Conservation (phyloP, 805 yeast species). For the Ogataea naganishii region DNA sequence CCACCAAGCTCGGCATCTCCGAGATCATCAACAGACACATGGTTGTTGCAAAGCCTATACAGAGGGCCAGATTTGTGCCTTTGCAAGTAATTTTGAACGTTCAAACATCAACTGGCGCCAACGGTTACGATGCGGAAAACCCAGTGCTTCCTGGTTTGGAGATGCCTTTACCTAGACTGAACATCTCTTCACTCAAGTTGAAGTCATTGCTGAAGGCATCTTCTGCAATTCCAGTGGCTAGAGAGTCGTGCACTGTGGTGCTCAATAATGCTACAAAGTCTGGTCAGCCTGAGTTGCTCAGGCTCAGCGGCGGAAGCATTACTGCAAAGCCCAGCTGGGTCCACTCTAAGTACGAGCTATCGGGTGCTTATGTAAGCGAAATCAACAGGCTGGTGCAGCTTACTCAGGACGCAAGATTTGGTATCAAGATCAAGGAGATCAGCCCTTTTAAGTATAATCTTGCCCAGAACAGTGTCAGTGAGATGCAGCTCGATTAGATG, state of each 20-base stretch:
- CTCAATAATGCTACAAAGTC: conserved; percentile 31
- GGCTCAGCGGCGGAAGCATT: conserved; percentile 74
- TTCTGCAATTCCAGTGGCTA: conserved; percentile 51
- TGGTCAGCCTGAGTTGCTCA: conserved; percentile 48
- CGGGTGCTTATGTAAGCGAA: conserved; percentile 35
- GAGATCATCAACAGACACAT: conserved; percentile 78
- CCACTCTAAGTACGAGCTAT: conserved; percentile 66
- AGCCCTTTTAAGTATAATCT: conserved; percentile 33
- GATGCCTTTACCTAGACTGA: conserved; percentile 66
- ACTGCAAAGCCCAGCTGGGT: conserved; percentile 77
- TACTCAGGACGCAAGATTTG: conserved; percentile 2
- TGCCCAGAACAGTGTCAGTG: conserved; percentile 3
- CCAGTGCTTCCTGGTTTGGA: conserved; percentile 66
- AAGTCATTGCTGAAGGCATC: conserved; percentile 53
- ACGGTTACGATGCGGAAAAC: conserved; percentile 58
- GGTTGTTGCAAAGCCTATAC: conserved; percentile 65
- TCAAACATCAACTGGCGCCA: conserved; percentile 58
- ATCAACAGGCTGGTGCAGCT: conserved; percentile 43
- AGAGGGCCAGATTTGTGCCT: conserved; percentile 66
- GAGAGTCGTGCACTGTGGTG: conserved; percentile 73
- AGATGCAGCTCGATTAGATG: conserved; percentile 9
- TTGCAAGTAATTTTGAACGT: conserved; percentile 53
- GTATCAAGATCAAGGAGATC: no score
- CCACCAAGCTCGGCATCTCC: conserved; percentile 64
- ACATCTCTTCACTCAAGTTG: conserved; percentile 60